Evolutionary conservation across 768 basidiomycete species (phyloP).

Genomic region (Postia placenta): DNA sequence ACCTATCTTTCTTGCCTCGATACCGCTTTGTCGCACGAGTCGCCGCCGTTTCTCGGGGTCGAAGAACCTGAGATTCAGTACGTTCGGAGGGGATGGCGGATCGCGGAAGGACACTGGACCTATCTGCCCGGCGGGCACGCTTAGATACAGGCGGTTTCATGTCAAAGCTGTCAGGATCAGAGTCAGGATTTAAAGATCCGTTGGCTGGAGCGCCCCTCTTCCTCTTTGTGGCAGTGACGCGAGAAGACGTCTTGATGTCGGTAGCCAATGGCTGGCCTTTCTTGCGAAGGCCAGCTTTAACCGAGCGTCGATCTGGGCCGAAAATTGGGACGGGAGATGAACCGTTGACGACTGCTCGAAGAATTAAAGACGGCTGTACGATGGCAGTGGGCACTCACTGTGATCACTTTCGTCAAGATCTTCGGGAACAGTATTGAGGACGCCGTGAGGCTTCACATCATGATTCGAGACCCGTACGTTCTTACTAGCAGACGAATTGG

Average conservation of each 20-base stretch:
- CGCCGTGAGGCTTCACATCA: no score
- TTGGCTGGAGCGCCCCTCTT: conserved; percentile 3
- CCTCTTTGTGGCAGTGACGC: conserved; percentile 7
- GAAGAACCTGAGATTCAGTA: conserved; percentile 8
- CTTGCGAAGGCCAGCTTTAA: conserved; percentile 17
- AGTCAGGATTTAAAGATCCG: neutral
- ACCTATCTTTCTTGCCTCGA: conserved; percentile 25
- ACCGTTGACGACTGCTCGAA: neutral
- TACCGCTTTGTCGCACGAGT: conserved; percentile 24
- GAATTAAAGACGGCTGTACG: neutral
- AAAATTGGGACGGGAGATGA: conserved; percentile 12
- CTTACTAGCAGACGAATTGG: no score
- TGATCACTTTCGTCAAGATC: no score
- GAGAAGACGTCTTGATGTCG: neutral
- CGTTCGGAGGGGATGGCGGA: neutral
- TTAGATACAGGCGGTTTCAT: neutral
- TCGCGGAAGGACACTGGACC: neutral
- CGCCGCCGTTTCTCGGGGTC: conserved; percentile 8
- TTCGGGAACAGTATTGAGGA: no score
- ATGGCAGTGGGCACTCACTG: no score
- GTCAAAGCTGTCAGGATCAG: no score
- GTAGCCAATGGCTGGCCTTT: neutral
- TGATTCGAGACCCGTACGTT: no score
- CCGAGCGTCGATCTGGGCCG: conserved; percentile 5
- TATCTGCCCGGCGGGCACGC: neutral